phyloP scores from a whole-genome alignment of 305 asterid species.

The Lippia alba region DNA sequence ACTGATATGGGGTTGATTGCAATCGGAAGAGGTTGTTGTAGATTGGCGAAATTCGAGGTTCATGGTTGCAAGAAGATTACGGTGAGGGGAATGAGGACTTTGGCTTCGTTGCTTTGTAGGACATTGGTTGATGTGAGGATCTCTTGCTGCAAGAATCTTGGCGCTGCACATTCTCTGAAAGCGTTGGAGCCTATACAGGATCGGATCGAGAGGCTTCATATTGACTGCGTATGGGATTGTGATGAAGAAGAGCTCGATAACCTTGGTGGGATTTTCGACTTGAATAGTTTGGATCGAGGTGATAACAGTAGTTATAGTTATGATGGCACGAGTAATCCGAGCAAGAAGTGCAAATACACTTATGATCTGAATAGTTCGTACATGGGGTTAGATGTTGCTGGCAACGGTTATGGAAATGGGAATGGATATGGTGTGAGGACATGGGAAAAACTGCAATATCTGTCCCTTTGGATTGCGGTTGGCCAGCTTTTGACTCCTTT shows the following conservation, averaged over 20 bases:
- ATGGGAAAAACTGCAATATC: conserved; percentile 65
- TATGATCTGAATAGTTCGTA: conserved; percentile 52
- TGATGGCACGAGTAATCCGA: conserved; percentile 40
- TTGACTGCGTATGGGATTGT: conserved; percentile 79
- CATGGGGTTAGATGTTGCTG: conserved; percentile 37
- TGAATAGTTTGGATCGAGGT: conserved; percentile 46
- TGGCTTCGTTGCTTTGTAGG: conserved; percentile 57
- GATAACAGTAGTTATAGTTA: conserved; percentile 39
- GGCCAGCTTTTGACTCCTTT: conserved; percentile 78
- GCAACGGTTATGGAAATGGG: conserved; percentile 35
- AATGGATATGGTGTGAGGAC: conserved; percentile 45
- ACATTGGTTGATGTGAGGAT: conserved; percentile 77
- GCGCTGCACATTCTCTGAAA: conserved; percentile 60
- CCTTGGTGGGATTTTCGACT: conserved; percentile 54
- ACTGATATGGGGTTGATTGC: conserved; percentile 88
- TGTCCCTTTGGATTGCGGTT: conserved; percentile 83
- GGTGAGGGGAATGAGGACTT: conserved; percentile 76
- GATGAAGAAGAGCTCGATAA: conserved; percentile 44
- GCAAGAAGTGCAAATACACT: conserved; percentile 47
- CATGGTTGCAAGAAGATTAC: conserved; percentile 78
- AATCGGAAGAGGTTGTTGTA: conserved; percentile 83
- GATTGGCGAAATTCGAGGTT: conserved; percentile 70
- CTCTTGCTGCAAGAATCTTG: conserved; percentile 78
- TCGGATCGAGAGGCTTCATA: conserved; percentile 71
- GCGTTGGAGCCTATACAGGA: conserved; percentile 81